phyloP scores from a whole-genome alignment of 2,329 filamentous ascomycete genomes.

The Diplodia corticola region DNA sequence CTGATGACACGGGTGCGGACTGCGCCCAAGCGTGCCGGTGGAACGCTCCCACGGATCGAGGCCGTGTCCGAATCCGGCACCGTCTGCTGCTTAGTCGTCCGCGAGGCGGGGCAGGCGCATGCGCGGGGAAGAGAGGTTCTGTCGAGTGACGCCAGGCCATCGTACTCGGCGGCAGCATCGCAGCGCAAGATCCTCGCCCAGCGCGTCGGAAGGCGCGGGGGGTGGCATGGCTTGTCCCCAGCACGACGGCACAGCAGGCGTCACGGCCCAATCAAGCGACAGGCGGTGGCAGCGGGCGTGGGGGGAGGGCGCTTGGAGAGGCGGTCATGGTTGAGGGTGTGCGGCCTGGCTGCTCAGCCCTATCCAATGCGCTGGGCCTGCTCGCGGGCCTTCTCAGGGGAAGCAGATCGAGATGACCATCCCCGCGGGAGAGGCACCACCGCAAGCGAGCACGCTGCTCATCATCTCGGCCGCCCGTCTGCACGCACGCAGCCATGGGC shows the following conservation, averaged over 20 bases:
- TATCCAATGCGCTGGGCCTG: conserved; percentile 20
- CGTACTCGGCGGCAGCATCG: background rate
- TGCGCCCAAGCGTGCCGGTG: conserved; percentile 9
- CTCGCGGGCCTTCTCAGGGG: conserved; percentile 12
- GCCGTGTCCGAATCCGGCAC: background rate
- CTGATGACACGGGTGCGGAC: background rate
- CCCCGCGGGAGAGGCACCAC: conserved; percentile 19
- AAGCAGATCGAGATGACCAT: conserved; percentile 11
- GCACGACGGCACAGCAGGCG: conserved; percentile 7
- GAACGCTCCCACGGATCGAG: conserved; percentile 6
- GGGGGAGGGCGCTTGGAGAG: conserved; percentile 1
- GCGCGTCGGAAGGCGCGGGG: conserved; percentile 3
- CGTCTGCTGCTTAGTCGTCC: background rate
- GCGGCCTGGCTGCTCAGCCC: conserved; percentile 15
- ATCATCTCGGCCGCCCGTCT: conserved; percentile 8
- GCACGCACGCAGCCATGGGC: conserved; percentile 3
- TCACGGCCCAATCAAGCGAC: background rate
- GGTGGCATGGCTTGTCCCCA: conserved; percentile 1
- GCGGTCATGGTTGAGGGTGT: conserved; percentile 16
- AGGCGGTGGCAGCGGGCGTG: background rate
- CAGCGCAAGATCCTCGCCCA: conserved; percentile 12
- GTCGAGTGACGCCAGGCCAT: conserved; percentile 1
- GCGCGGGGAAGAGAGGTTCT: background rate
- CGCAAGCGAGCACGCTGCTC: conserved; percentile 17
- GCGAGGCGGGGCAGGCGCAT: background rate